Base-by-base conservation (phyloP, 805 yeast species). In the Suhomyces vadensis region DNA sequence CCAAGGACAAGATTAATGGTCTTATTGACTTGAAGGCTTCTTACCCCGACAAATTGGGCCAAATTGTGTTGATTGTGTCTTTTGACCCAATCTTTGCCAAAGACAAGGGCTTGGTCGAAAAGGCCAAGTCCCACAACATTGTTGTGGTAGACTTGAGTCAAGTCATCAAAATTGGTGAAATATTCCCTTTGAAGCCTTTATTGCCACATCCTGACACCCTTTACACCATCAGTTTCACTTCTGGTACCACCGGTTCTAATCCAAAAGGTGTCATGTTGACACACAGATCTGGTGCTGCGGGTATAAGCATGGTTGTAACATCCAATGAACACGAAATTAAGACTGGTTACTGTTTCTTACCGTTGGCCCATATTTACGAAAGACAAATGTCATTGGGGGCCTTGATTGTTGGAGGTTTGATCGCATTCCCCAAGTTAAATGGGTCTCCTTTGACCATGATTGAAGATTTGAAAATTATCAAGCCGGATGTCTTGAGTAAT, bases 91-190 rank as follows among this genome's bases (percentile, higher is more conserved):
- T 79, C 41, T 47, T 50, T 3, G 50, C 63, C 1, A 75, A 74
- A 37, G 53, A 59, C 19, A 85, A 84, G 58, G 89, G 79, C 61
- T 73, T 88, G 42, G 97, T 51, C 13, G 39, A 37, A n/a, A n/a
- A 33, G 14, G 63, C 63, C 4, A 44, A 49, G 13, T 44, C 26
- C 2, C 36, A 44, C 27, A 38, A 44, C 8, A 49, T 60, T 19
- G 55, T 49, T 31, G 51, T 60, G 37, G 56, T 49, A 21, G 61
- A 58, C 43, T 39, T 55, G 40, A 36, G 41, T 38, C 65, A 59
- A 49, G 56, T 53, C n/a, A 14, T 47, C 13, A 54, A 51, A 22
- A 46, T 57, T 13, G 64, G 64, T 10, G 37, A 48, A 39, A 36
- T 57, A 9, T 58, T 58, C 43, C 62, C 64, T 2, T 48, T 37